Conservation (phyloP, 2,329 filamentous ascomycete genomes). For the Blastomyces gilchristii region DNA sequence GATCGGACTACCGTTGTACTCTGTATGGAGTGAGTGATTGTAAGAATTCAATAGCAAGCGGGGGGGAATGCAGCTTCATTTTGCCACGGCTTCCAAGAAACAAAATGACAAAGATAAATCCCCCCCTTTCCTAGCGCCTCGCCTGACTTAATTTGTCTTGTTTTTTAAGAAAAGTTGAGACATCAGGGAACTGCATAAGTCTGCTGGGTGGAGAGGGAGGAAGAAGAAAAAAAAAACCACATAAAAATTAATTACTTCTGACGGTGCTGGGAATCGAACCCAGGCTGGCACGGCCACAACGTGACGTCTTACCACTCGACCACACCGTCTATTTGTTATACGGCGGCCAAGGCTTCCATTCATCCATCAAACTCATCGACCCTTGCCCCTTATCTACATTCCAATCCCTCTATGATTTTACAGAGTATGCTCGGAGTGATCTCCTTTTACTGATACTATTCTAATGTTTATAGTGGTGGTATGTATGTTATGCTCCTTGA, state of each 20-base stretch:
- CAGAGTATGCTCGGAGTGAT: too few species aligned
- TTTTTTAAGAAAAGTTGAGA: neutral
- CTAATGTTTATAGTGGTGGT: too few species aligned
- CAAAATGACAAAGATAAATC: neutral
- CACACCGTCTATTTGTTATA: constrained; percentile 17
- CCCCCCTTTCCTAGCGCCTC: too few species aligned
- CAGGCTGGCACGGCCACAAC: constrained; percentile 8
- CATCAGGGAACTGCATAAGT: neutral
- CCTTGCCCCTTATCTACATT: too few species aligned
- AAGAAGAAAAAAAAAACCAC: neutral
- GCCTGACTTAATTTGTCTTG: neutral
- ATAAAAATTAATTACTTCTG: too few species aligned
- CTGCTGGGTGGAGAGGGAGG: too few species aligned
- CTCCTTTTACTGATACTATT: too few species aligned
- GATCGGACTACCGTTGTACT: neutral
- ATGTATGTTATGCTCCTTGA: too few species aligned
- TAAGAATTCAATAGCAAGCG: neutral
- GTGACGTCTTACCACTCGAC: constrained; percentile 9
- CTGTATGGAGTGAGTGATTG: neutral
- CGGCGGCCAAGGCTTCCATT: neutral
- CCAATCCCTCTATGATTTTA: too few species aligned
- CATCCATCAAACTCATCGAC: neutral
- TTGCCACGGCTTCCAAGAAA: neutral
- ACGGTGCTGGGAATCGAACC: constrained; percentile 9
- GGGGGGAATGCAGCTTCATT: neutral